Evolutionary conservation across 352 stramenopile genomes (phyloP), one percentile per base, ranked within the genome.

Genomic region (Nothophytophthora sp.): DNA sequence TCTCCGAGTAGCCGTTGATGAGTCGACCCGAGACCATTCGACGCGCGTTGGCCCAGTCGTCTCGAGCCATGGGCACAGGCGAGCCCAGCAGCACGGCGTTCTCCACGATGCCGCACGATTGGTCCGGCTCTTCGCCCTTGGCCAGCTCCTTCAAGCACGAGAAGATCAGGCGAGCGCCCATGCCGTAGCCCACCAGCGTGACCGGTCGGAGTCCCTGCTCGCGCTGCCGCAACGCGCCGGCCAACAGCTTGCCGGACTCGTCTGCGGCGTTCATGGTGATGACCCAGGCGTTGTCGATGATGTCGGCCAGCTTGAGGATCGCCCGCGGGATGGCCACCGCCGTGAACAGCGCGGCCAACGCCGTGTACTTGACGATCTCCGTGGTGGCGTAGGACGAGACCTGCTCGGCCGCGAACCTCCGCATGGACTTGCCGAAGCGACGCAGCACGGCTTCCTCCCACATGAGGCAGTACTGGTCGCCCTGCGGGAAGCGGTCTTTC

Each of bases 1-100:
- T 89, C 20, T 86, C 75, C 0, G 76, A 94, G 59, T 92, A 98
- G 13, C 88, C 88, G 56, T 98, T 98, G 59, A 98, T 91, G 0
- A 96, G 52, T 20, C 91, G 72, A 1, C 88, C 86, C 3, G 89
- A 84, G 4, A 97, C 87, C 12, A 97, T 61, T 40, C 70, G 49
- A 5, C 83, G 64, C 4, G 76, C 85, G 23, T 67, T 77, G 16
- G 66, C 53, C 90, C 90, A 98, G 18, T 94, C 82, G 3, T 81
- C 62, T 1, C 42, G 45, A 0, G 63, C 60, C 9, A 80, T 68
- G 0, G 79, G 73, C 0, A 97, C 70, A 0, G 90, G 84, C 1
- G 88, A 79, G 5, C 91, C 91, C 6, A 97, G 73, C 2, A 98
- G 34, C 24, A 97, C 84, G 3, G 79, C 90, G 45, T 95, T 94